Percentiles rank a stretch among this genome's conserved stretches.
phyloP scores from a whole-genome alignment of 2,329 filamentous ascomycete genomes.

The Stagonosporopsis rhizophila region DNA sequence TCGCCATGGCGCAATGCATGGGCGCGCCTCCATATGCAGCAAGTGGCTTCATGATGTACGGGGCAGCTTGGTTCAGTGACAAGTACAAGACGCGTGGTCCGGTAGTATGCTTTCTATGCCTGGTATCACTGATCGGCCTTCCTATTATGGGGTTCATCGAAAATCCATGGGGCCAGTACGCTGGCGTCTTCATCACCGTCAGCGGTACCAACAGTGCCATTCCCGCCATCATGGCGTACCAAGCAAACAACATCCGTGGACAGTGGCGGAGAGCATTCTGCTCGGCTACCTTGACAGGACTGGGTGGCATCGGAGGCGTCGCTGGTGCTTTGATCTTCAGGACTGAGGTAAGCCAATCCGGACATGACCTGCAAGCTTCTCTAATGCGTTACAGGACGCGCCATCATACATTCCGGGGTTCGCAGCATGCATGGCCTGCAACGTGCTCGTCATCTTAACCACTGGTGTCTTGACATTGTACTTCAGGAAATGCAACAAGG shows the following conservation, averaged over 20 bases:
- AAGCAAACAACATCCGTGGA: constrained; percentile 33
- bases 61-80: constrained; percentile 32
- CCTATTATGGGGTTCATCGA: constrained; percentile 36
- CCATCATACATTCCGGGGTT: constrained; percentile 32
- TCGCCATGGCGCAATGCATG: constrained; percentile 35
- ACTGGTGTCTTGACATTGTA: constrained; percentile 27
- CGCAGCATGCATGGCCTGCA: constrained; percentile 33
- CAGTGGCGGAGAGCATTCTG: constrained; percentile 35
- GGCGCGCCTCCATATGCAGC: constrained; percentile 36
- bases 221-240: constrained; percentile 33
- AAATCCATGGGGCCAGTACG: constrained; percentile 33
- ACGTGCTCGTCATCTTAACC: constrained; percentile 29
- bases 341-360: constrained; percentile 6
- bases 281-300: constrained; percentile 29
- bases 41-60: constrained; percentile 36
- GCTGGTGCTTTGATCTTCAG: constrained; percentile 34
- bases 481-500: constrained; percentile 31
- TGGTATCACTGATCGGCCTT: constrained; percentile 33
- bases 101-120: constrained; percentile 28
- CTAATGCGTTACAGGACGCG: constrained; percentile 14
- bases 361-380: neutral
- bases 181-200: constrained; percentile 34
- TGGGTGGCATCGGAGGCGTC: constrained; percentile 34
- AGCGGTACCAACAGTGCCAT: constrained; percentile 30
- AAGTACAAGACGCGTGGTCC: constrained; percentile 35